Evolutionary conservation across 78 protist species (phyloP).

Genomic region (Dictyostelium purpureum): DNA sequence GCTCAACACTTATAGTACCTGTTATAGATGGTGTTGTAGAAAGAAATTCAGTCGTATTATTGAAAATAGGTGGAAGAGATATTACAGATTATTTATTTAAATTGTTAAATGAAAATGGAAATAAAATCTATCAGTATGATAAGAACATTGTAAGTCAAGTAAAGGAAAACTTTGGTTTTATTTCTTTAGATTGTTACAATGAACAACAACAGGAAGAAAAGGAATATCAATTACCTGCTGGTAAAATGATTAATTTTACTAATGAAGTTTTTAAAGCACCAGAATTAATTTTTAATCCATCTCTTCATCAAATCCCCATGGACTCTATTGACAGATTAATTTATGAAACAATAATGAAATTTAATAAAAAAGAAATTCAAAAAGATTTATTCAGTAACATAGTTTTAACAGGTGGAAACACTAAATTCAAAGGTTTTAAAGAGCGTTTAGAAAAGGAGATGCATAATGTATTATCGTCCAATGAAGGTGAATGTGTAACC

Average conservation of each 20-base stretch:
- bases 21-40: conserved; percentile 92
- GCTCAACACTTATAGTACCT: conserved; percentile 95
- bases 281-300: too few species aligned
- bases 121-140: conserved; percentile 93
- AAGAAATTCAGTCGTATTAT: neutral
- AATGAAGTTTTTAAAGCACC: too few species aligned
- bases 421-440: conserved; percentile 78
- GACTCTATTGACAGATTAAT: too few species aligned
- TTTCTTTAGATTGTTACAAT: conserved; percentile 26
- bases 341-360: conserved; percentile 54
- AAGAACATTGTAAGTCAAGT: conserved; percentile 82
- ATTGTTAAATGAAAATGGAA: conserved; percentile 94
- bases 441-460: conserved; percentile 69
- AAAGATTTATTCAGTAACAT: conserved; percentile 68
- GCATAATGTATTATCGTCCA: too few species aligned
- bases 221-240: too few species aligned
- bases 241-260: too few species aligned
- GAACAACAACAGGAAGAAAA: too few species aligned
- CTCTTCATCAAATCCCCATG: too few species aligned
- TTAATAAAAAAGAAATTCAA: conserved; percentile 64
- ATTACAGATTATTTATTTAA: conserved; percentile 89
- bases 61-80: conserved; percentile 91
- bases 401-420: conserved; percentile 88
- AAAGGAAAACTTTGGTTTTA: conserved; percentile 52
- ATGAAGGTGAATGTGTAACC: too few species aligned